phyloP scores from a whole-genome alignment of 208 protist species.

The Blastocrithidia nonstop region DNA sequence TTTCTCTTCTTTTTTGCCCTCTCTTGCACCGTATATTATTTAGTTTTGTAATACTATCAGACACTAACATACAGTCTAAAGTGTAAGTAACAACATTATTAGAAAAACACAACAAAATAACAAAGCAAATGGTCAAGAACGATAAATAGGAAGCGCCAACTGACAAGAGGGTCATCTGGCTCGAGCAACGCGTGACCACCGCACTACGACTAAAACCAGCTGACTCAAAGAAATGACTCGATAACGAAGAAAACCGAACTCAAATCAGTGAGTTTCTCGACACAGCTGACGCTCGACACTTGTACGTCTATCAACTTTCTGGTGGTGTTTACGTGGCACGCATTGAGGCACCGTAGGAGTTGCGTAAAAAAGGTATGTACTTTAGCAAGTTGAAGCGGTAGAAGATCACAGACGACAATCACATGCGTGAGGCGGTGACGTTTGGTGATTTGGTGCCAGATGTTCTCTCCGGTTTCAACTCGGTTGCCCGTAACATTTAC shows the following conservation, averaged over 20 bases:
- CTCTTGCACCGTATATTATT: too few relatives aligned
- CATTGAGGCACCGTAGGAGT: slow-evolving; percentile 77
- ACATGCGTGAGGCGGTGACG: slow-evolving; percentile 68
- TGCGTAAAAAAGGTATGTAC: slow-evolving; percentile 86
- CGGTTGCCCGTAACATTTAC: slow-evolving; percentile 77
- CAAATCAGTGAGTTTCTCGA: slow-evolving; percentile 88
- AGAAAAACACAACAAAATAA: slow-evolving; percentile 1
- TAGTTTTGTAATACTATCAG: too few relatives aligned
- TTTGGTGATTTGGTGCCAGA: slow-evolving; percentile 77
- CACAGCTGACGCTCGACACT: slow-evolving; percentile 73
- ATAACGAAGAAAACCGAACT: slow-evolving; percentile 82
- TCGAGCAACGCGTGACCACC: slow-evolving; percentile 79
- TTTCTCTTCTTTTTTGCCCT: too few relatives aligned
- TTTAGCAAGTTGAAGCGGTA: slow-evolving; percentile 86
- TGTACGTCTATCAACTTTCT: slow-evolving; percentile 82
- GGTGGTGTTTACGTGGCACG: slow-evolving; percentile 56
- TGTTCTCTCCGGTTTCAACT: slow-evolving; percentile 50
- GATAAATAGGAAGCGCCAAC: slow-evolving; percentile 83
- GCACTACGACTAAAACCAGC: slow-evolving; percentile 77
- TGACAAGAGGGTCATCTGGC: slow-evolving; percentile 86
- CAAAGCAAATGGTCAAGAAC: slow-evolving; percentile 41
- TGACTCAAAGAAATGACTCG: slow-evolving; percentile 84
- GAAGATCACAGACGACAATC: slow-evolving; percentile 76
- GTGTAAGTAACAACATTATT: too few relatives aligned
- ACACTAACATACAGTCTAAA: too few relatives aligned